A percentile compares a stretch with the other conserved stretches of the same genome.
These are phyloP conservation scores for Fraxinus platypoda DNA, from an alignment of 305 asterid species.

Conservation along the genomic window DNA sequence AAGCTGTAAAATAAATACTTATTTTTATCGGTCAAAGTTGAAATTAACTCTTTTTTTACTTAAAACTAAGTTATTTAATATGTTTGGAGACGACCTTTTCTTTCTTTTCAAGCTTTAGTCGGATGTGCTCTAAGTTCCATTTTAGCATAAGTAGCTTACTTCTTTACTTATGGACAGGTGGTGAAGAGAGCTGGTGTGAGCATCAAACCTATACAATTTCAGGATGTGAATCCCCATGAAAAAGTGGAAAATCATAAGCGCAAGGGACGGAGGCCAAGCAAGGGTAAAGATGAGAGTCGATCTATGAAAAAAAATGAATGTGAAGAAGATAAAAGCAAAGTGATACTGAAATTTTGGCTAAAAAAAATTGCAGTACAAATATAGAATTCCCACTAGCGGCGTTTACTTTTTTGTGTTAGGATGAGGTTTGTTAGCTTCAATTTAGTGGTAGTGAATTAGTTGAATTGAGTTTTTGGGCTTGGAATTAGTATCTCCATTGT, in stretches of 20 bases:
- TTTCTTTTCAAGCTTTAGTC: neutral
- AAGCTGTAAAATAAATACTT: neutral
- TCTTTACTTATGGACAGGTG: slow-evolving; percentile 49
- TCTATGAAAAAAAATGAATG: slow-evolving; percentile 28
- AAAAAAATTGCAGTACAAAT: neutral
- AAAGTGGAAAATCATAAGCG: slow-evolving; percentile 36
- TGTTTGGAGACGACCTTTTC: too few relatives aligned
- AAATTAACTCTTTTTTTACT: too few relatives aligned
- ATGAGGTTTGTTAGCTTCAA: too few relatives aligned
- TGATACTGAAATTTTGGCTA: neutral
- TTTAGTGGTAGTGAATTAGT: too few relatives aligned
- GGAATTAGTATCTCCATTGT: too few relatives aligned
- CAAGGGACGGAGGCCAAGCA: slow-evolving; percentile 43
- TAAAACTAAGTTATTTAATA: too few relatives aligned
- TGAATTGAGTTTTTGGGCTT: too few relatives aligned
- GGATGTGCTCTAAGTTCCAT: neutral
- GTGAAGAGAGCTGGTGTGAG: slow-evolving; percentile 70
- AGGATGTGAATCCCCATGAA: slow-evolving; percentile 55
- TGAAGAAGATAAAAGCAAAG: slow-evolving; percentile 26
- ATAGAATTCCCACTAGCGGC: too few relatives aligned
- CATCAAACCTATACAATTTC: slow-evolving; percentile 64
- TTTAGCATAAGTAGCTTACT: neutral
- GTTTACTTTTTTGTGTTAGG: too few relatives aligned
- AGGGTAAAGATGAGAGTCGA: slow-evolving; percentile 37
- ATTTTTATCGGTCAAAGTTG: neutral